These are phyloP conservation scores for Vitis riparia DNA, from an alignment of 164 flowering plant genomes.

Conservation along the genomic window DNA sequence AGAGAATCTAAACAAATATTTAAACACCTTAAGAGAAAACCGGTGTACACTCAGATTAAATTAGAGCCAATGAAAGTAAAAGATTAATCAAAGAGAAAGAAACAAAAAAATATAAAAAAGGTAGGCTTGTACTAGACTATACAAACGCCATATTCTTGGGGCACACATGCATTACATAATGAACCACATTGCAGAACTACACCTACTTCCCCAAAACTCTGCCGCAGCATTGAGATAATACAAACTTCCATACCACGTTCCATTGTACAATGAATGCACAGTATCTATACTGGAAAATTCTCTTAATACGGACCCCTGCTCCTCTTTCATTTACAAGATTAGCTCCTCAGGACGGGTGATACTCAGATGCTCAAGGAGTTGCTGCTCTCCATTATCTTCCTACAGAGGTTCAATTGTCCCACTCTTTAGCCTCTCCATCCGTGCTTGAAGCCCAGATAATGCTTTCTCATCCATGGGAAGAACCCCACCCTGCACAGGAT, in stretches of 20 bases:
- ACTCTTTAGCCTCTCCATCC: conserved; percentile 97
- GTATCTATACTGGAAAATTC: background rate
- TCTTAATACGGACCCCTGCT: background rate
- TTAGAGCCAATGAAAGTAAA: no score
- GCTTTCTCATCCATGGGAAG: conserved; percentile 97
- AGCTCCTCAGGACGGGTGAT: background rate
- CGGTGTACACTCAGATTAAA: no score
- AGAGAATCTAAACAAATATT: no score
- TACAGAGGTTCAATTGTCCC: conserved; percentile 71
- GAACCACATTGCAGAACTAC: no score
- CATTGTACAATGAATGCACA: background rate
- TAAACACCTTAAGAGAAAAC: no score
- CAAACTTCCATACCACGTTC: background rate
- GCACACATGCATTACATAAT: no score
- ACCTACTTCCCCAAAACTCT: conserved; percentile 10
- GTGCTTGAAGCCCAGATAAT: conserved; percentile 92
- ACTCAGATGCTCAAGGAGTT: background rate
- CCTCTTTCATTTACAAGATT: conserved; percentile 5
- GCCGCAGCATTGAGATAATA: background rate
- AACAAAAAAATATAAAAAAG: no score
- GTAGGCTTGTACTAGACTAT: no score
- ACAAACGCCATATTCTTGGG: no score
- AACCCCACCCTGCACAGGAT: conserved; percentile 48
- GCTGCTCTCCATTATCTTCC: background rate
- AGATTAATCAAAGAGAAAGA: no score